Conservation (phyloP, 352 stramenopile species). For the Phytophthora niederhauseri region DNA sequence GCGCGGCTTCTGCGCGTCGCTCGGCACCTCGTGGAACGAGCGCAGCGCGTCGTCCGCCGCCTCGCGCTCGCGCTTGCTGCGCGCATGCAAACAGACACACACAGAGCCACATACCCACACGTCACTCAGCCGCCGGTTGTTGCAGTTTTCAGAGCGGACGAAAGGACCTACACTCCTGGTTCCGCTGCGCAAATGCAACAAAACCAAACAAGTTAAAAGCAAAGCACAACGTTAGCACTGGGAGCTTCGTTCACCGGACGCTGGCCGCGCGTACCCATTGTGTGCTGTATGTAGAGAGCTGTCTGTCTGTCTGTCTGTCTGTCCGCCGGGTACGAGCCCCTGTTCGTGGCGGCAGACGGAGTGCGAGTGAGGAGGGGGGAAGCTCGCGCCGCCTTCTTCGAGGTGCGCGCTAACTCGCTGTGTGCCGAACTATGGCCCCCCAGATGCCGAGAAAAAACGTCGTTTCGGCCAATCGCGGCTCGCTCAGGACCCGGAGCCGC, state of each 20-base stretch:
- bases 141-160: slow-evolving; percentile 14
- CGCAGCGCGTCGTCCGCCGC: slow-evolving; percentile 37
- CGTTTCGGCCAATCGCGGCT: slow-evolving; percentile 17
- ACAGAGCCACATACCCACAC: background rate
- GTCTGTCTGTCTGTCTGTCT: background rate
- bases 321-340: background rate
- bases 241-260: background rate
- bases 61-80: slow-evolving; percentile 56
- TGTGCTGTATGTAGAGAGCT: background rate
- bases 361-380: background rate
- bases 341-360: background rate
- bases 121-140: background rate
- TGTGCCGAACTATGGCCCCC: slow-evolving; percentile 19
- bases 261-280: background rate
- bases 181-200: slow-evolving; percentile 16
- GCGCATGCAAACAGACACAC: slow-evolving; percentile 1
- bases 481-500: slow-evolving; percentile 12
- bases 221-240: background rate
- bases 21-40: slow-evolving; percentile 59
- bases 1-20: slow-evolving; percentile 57
- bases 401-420: background rate
- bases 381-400: slow-evolving; percentile 13
- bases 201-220: background rate
- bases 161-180: slow-evolving; percentile 30
- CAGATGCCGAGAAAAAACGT: slow-evolving; percentile 21